Conservation (phyloP, 2,329 filamentous ascomycete species). For the Xylariaceae sp. region DNA sequence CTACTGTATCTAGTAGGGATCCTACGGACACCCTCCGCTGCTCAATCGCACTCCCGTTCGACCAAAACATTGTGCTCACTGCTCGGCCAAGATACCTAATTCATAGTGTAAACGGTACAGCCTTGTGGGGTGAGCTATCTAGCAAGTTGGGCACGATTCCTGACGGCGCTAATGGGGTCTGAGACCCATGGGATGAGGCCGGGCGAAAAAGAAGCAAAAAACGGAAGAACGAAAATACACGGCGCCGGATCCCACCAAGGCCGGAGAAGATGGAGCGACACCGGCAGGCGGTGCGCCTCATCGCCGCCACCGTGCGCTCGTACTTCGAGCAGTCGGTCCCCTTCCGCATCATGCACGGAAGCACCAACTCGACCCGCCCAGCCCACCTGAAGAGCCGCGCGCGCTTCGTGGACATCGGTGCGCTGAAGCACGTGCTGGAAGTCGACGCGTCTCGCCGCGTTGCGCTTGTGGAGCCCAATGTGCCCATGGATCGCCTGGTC, state of each 20-base stretch:
- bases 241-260: background rate
- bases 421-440: slow-evolving; percentile 58
- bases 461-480: slow-evolving; percentile 70
- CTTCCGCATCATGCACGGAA: slow-evolving; percentile 74
- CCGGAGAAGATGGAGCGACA: slow-evolving; percentile 46
- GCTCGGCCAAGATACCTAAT: too few species aligned
- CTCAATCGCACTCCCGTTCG: too few species aligned
- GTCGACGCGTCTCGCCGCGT: slow-evolving; percentile 54
- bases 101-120: too few species aligned
- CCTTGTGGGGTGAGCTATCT: too few species aligned
- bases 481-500: slow-evolving; percentile 68
- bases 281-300: slow-evolving; percentile 43
- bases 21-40: too few species aligned
- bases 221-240: too few species aligned
- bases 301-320: slow-evolving; percentile 45
- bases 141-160: too few species aligned
- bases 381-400: slow-evolving; percentile 37
- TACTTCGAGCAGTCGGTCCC: slow-evolving; percentile 49
- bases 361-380: slow-evolving; percentile 69
- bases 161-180: too few species aligned
- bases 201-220: too few species aligned
- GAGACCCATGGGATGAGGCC: too few species aligned
- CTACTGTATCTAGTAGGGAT: too few species aligned
- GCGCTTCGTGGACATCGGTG: slow-evolving; percentile 60
- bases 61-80: too few species aligned